Evolutionary conservation across 805 yeast genomes (phyloP).

Genomic region (Osmozyma mogii): DNA sequence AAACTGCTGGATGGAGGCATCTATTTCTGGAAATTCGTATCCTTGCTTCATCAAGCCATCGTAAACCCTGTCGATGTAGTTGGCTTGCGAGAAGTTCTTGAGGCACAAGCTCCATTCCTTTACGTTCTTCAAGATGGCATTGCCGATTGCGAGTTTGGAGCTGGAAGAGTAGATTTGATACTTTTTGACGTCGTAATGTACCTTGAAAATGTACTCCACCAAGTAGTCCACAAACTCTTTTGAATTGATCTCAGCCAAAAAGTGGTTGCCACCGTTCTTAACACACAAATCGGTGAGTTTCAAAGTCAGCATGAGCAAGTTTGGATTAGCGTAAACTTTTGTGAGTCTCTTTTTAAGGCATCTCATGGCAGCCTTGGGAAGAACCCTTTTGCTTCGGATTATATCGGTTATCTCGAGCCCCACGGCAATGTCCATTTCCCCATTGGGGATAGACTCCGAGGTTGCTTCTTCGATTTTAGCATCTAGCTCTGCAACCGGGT

Average conservation of each 20-base stretch:
- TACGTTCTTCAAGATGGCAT: conserved; percentile 51
- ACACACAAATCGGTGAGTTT: conserved; percentile 79
- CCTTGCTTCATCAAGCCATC: conserved; percentile 54
- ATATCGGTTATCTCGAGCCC: conserved; percentile 84
- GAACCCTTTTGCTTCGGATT: conserved; percentile 72
- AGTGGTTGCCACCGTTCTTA: conserved; percentile 87
- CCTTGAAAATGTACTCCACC: conserved; percentile 37
- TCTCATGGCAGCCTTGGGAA: conserved; percentile 79
- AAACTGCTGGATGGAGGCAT: conserved; percentile 20
- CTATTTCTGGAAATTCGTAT: conserved; percentile 53
- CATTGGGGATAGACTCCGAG: conserved; percentile 84
- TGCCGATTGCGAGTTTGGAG: conserved; percentile 40
- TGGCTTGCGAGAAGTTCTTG: conserved; percentile 54
- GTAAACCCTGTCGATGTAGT: conserved; percentile 57
- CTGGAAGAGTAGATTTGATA: conserved; percentile 11
- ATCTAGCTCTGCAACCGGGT: conserved; percentile 40
- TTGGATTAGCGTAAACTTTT: conserved; percentile 59
- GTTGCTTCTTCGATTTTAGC: conserved; percentile 69
- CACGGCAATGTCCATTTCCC: conserved; percentile 65
- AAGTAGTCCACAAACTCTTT: conserved; percentile 82
- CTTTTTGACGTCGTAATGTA: conserved; percentile 28
- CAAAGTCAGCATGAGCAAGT: conserved; percentile 66
- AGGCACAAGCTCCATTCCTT: conserved; percentile 77
- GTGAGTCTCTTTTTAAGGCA: conserved; percentile 68
- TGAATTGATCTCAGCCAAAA: conserved; percentile 68